Evolutionary conservation across 2,329 filamentous ascomycete species (phyloP).

Genomic region (Akanthomyces uredinophilus): DNA sequence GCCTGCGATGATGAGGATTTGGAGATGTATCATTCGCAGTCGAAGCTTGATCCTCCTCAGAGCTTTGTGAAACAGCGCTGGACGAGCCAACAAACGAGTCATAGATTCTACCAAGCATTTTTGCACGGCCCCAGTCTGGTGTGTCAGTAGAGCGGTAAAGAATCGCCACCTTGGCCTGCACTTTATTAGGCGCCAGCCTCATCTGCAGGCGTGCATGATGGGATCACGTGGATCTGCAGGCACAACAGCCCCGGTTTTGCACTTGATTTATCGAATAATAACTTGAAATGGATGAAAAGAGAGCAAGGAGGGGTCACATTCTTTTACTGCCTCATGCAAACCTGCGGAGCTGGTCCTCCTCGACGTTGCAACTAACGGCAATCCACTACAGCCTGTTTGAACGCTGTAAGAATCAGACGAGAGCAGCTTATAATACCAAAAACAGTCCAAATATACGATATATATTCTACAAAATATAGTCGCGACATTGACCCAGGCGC

Average conservation of each 20-base stretch:
- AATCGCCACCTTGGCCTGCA: neutral
- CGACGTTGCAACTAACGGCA: too few relatives aligned
- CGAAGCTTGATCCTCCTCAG: neutral
- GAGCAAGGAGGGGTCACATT: too few relatives aligned
- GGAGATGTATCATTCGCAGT: neutral
- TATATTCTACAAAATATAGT: neutral
- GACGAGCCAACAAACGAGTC: neutral
- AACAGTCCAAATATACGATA: neutral
- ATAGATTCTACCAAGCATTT: neutral
- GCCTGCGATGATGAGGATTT: neutral
- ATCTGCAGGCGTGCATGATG: neutral
- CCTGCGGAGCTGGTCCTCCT: too few relatives aligned
- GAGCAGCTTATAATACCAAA: too few relatives aligned
- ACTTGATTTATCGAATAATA: too few relatives aligned
- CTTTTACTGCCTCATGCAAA: too few relatives aligned
- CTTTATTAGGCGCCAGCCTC: neutral
- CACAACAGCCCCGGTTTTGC: too few relatives aligned
- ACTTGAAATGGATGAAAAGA: too few relatives aligned
- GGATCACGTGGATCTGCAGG: neutral
- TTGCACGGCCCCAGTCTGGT: neutral
- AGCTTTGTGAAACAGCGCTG: neutral
- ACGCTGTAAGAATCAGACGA: too few relatives aligned
- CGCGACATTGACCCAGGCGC: neutral
- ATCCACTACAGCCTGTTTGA: too few relatives aligned
- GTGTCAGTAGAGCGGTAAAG: too few relatives aligned